Evolutionary conservation across 495 filamentous ascomycete genomes (phyloP).

Genomic region (Aspergillus kassunensis): DNA sequence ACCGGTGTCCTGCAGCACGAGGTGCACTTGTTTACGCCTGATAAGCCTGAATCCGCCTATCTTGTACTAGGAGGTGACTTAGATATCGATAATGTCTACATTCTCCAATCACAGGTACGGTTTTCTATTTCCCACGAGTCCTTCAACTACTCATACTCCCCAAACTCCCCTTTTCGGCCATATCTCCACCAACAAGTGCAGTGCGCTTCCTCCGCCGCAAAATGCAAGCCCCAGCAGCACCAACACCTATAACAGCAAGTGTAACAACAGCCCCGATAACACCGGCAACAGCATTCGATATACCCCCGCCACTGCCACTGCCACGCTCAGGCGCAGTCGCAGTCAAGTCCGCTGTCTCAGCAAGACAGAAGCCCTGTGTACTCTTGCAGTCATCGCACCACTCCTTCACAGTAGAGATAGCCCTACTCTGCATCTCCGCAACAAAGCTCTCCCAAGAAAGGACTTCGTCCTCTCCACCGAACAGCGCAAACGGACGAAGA

Average conservation of each 20-base stretch:
- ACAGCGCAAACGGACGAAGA: constrained; percentile 35
- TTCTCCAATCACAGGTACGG: too few relatives aligned
- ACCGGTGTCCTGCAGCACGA: too few relatives aligned
- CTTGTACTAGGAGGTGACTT: too few relatives aligned
- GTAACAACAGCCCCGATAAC: constrained; percentile 63
- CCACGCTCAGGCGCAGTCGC: too few relatives aligned
- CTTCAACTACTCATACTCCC: neutral
- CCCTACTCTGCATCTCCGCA: constrained; percentile 31
- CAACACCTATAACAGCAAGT: constrained; percentile 42
- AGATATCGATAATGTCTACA: too few relatives aligned
- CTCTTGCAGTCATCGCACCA: constrained; percentile 49
- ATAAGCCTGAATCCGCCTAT: too few relatives aligned
- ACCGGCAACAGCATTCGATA: constrained; percentile 47
- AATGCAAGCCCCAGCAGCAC: constrained; percentile 45
- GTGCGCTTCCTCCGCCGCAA: constrained; percentile 12
- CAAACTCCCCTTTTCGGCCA: constrained; percentile 2
- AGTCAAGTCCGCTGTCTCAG: too few relatives aligned
- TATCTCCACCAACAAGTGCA: neutral
- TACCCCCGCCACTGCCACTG: constrained; percentile 20
- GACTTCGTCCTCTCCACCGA: constrained; percentile 25
- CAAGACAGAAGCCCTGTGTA: constrained; percentile 25
- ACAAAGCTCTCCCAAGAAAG: constrained; percentile 43
- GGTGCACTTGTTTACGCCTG: too few relatives aligned
- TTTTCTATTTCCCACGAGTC: neutral
- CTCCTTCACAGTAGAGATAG: constrained; percentile 30